Evolutionary conservation across 78 protist genomes (phyloP).

Genomic region (Andalucia godoyi): DNA sequence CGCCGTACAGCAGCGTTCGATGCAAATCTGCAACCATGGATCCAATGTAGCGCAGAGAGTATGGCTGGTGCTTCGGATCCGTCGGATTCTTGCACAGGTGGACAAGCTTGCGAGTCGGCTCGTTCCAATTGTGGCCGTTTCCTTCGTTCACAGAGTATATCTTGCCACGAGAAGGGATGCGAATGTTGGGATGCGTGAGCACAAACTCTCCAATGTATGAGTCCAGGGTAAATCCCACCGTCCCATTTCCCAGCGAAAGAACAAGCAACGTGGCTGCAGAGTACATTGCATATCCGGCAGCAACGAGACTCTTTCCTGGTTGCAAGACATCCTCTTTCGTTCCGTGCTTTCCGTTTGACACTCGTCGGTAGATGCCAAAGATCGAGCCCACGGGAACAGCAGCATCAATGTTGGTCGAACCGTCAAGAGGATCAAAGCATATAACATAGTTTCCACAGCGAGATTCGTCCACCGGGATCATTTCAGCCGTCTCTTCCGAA

Average conservation of each 20-base stretch:
- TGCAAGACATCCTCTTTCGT: constrained; percentile 17
- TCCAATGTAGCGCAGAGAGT: constrained; percentile 80
- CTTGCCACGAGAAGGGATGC: constrained; percentile 5
- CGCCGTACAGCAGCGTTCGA: constrained; percentile 90
- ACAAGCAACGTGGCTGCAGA: constrained; percentile 46
- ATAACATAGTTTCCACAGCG: constrained; percentile 21
- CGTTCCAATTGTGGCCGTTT: constrained; percentile 51
- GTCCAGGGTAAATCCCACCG: constrained; percentile 41
- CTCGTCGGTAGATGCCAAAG: constrained; percentile 55
- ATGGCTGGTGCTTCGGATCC: constrained; percentile 20
- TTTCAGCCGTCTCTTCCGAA: constrained; percentile 41
- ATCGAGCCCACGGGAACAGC: constrained; percentile 61
- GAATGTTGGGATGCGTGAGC: constrained; percentile 58
- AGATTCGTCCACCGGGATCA: constrained; percentile 12
- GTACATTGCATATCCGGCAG: constrained; percentile 65
- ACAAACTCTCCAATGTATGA: constrained; percentile 67
- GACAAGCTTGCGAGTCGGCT: constrained; percentile 9
- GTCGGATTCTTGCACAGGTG: not conserved
- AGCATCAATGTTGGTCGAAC: constrained; percentile 57
- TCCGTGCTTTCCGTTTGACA: not conserved
- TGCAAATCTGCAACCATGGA: constrained; percentile 91
- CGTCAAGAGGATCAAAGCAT: constrained; percentile 68
- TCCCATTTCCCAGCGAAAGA: constrained; percentile 30
- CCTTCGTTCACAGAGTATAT: constrained; percentile 91
- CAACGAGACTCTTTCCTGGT: constrained; percentile 37